Base-by-base conservation (phyloP, 768 basidiomycete genomes). In the Tulasnella sp. region DNA sequence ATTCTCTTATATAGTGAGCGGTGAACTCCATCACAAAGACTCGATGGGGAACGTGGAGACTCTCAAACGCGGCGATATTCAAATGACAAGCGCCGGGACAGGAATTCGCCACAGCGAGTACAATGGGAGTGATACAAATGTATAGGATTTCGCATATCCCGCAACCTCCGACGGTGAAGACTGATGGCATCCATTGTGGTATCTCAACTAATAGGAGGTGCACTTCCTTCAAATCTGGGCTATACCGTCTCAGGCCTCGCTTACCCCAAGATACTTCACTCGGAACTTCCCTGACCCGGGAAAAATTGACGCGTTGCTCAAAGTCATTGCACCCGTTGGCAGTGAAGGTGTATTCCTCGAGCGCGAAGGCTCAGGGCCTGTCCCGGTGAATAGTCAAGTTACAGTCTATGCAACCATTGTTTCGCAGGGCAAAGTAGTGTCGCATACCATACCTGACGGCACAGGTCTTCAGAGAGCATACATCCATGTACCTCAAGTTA, bases 51-150 rank as follows among this genome's bases (percentile, higher is more conserved):
- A 96, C 81, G 85, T 86, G 69, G 96, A 98, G 79, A 84, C 95
- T 72, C 86, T 98, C 78, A 88, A 89, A 78, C 88, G 94, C 17
- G 96, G 96, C 0, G 90, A 94, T 76, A 76, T 98, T 37, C 95
- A 98, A 79, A 87, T 97, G 81, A 95, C 95, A 1, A 93, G 90
- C 1, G 88, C 95, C 0, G 95, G 95, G 11, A 95, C 90, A 0
- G 96, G 96, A 3, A 96, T 98, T 77, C 84, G 88, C 0, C 95
- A 98, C 79, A 89, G 89, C 36, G 89, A 90, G 75, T 86, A 85
- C 77, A 84, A 89, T 77, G 86, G 87, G 22, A 72, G 79, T 26
- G 72, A 22, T 81, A 1, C 26, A 34, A n/a, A 69, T 40, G 68
- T 69, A 52, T 26, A 19, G 8, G 29, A 12, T 19, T 9, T 19